phyloP scores from a whole-genome alignment of 108 stramenopile genomes.

The Tribonema minus region DNA sequence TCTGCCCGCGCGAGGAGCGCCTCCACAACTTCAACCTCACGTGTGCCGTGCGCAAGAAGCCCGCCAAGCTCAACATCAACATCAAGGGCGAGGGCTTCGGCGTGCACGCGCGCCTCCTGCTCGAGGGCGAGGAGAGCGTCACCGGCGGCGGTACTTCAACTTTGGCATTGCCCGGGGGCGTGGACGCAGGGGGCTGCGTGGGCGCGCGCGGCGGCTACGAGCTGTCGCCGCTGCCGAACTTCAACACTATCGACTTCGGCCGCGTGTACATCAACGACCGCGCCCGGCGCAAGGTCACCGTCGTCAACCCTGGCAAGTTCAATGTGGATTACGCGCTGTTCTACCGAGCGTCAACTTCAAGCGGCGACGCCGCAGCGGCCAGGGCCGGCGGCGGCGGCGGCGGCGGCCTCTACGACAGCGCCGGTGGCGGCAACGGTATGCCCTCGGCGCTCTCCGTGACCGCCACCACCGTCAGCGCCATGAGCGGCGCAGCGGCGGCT shows the following conservation, averaged over 20 bases:
- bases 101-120: constrained; percentile 55
- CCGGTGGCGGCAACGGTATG: too few relatives aligned
- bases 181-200: not conserved
- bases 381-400: too few relatives aligned
- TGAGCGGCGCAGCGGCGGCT: too few relatives aligned
- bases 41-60: constrained; percentile 57
- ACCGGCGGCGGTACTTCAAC: too few relatives aligned
- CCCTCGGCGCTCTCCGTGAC: too few relatives aligned
- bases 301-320: constrained; percentile 62
- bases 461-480: too few relatives aligned
- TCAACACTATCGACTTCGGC: constrained; percentile 57
- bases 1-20: constrained; percentile 57
- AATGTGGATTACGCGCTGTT: constrained; percentile 64
- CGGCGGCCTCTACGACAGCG: too few relatives aligned
- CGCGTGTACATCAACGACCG: constrained; percentile 56
- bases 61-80: constrained; percentile 53
- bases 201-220: not conserved
- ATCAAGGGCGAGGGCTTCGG: constrained; percentile 66
- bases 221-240: constrained; percentile 21
- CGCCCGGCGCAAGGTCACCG: constrained; percentile 30
- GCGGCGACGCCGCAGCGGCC: too few relatives aligned
- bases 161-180: too few relatives aligned
- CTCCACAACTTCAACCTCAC: constrained; percentile 58
- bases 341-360: too few relatives aligned
- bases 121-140: constrained; percentile 20